These are phyloP conservation scores for Leishmania gerbilli DNA, from an alignment of 208 protist species.

Conservation along the genomic window DNA sequence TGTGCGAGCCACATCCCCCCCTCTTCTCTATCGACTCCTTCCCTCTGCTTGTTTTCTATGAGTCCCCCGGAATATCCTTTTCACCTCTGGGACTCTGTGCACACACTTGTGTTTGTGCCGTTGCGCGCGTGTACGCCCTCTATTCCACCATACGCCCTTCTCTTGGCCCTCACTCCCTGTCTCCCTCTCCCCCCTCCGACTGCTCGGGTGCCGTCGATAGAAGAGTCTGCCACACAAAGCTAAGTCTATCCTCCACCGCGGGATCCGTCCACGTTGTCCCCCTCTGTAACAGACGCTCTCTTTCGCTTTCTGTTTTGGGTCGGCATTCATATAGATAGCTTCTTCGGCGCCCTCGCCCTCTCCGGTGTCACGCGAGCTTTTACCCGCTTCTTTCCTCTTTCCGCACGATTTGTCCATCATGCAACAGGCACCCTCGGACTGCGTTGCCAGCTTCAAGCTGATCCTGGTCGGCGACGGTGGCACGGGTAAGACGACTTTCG, in stretches of 20 bases:
- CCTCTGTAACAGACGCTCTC: not conserved
- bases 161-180: not conserved
- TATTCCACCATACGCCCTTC: not conserved
- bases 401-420: slow-evolving; percentile 8
- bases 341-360: not conserved
- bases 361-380: not conserved
- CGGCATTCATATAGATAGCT: not conserved
- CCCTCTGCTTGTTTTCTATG: not conserved
- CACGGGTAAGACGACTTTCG: slow-evolving; percentile 99
- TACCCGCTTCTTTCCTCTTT: not conserved
- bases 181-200: not conserved
- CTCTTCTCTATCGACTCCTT: not conserved
- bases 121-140: not conserved
- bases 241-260: not conserved
- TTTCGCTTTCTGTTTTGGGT: no score
- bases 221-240: not conserved
- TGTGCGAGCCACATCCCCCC: not conserved
- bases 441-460: slow-evolving; percentile 97
- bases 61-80: not conserved
- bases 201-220: not conserved
- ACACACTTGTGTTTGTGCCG: not conserved
- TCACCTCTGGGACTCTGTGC: not conserved
- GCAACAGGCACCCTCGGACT: slow-evolving; percentile 46
- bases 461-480: slow-evolving; percentile 99
- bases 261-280: not conserved